Percentiles rank a stretch among this genome's conserved stretches.
These are phyloP conservation scores for Podospora bellae-mahoneyi DNA, from an alignment of 495 filamentous ascomycete species.

Conservation along the genomic window DNA sequence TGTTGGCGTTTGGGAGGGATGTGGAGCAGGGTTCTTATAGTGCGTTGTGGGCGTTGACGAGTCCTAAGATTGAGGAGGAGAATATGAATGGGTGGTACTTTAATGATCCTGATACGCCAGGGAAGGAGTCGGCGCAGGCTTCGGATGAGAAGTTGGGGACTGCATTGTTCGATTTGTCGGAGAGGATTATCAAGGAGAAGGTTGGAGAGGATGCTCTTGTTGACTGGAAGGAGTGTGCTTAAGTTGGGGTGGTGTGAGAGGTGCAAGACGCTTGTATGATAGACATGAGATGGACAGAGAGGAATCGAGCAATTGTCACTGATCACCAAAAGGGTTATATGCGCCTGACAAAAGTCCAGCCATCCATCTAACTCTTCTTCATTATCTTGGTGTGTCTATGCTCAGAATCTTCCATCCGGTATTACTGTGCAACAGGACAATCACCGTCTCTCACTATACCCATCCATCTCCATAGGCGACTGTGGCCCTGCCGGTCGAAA, in stretches of 20 bases:
- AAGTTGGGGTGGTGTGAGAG: not conserved
- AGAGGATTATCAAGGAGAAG: constrained; percentile 43
- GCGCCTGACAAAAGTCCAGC: too few species aligned
- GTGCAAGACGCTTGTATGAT: not conserved
- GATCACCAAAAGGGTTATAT: too few species aligned
- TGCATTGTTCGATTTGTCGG: constrained; percentile 43
- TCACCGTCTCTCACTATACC: not conserved
- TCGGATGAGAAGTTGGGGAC: constrained; percentile 39
- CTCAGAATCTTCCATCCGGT: too few species aligned
- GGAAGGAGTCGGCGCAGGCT: constrained; percentile 41
- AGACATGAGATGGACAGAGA: too few species aligned
- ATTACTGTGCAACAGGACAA: too few species aligned
- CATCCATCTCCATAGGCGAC: not conserved
- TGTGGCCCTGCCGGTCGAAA: not conserved
- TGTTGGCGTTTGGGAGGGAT: constrained; percentile 34
- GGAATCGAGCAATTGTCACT: too few species aligned
- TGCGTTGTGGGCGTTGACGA: constrained; percentile 41
- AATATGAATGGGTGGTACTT: constrained; percentile 44
- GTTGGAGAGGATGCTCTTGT: constrained; percentile 40
- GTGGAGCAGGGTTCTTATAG: constrained; percentile 45
- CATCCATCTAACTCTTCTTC: too few species aligned
- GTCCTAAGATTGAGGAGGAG: constrained; percentile 43
- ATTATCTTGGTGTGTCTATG: too few species aligned
- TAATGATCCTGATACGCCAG: constrained; percentile 32
- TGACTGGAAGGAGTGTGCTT: constrained; percentile 30